These are phyloP conservation scores for Lepraria neglecta DNA, from an alignment of 495 filamentous ascomycete species.

Conservation along the genomic window DNA sequence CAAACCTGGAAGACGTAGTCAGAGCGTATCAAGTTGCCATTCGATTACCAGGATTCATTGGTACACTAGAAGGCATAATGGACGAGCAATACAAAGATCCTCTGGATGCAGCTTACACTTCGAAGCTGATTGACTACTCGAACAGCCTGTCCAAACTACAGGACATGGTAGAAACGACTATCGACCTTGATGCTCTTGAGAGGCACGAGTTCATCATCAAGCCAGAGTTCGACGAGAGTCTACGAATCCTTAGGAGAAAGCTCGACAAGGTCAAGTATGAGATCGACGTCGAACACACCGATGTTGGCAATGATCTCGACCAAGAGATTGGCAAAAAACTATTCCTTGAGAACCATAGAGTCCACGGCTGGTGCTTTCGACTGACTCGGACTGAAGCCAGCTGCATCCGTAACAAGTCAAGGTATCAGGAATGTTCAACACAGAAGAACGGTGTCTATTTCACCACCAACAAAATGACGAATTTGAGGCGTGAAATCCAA, in stretches of 20 bases:
- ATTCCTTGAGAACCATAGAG: conserved; percentile 91
- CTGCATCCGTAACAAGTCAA: conserved; percentile 83
- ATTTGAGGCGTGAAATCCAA: conserved; percentile 82
- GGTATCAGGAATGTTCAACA: conserved; percentile 92
- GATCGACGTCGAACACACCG: conserved; percentile 76
- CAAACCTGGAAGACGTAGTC: conserved; percentile 92
- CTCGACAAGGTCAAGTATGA: conserved; percentile 77
- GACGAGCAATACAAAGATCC: conserved; percentile 89
- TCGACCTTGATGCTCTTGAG: conserved; percentile 90
- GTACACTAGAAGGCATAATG: conserved; percentile 85
- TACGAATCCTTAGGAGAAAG: conserved; percentile 81
- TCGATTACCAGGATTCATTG: conserved; percentile 82
- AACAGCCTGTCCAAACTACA: conserved; percentile 79
- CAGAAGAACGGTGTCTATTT: conserved; percentile 99
- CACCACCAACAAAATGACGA: conserved; percentile 78
- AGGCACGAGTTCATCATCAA: conserved; percentile 99
- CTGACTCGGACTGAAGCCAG: conserved; percentile 85
- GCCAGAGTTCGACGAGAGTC: conserved; percentile 88
- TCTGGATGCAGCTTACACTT: conserved; percentile 79
- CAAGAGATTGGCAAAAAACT: conserved; percentile 97
- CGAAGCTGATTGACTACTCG: conserved; percentile 68
- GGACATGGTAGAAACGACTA: conserved; percentile 98
- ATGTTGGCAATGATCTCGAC: conserved; percentile 72
- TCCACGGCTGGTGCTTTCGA: conserved; percentile 95
- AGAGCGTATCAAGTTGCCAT: conserved; percentile 91